Evolutionary conservation across 2,329 filamentous ascomycete species (phyloP).

Genomic region (Trichoderma koningiopsis): DNA sequence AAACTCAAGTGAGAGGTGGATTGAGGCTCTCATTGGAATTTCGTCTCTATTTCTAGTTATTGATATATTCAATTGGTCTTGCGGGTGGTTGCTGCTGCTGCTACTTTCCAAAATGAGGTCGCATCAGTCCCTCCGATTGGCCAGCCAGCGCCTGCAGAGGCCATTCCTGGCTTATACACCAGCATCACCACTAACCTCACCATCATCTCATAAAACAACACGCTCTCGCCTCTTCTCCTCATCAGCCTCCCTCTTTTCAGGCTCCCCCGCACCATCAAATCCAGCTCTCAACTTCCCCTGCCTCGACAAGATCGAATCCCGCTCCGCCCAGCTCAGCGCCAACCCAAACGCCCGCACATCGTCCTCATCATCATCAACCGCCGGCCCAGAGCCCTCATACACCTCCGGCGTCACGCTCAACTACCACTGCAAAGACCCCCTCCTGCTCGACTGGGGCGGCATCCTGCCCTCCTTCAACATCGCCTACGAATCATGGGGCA

Average conservation of each 20-base stretch:
- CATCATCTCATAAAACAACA: conserved; percentile 32
- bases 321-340: conserved; percentile 72
- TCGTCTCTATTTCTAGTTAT: background rate
- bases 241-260: conserved; percentile 32
- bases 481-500: conserved; percentile 92
- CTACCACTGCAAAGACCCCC: conserved; percentile 72
- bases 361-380: conserved; percentile 48
- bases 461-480: conserved; percentile 86
- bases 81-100: background rate
- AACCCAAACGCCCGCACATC: conserved; percentile 41
- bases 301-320: conserved; percentile 79
- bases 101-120: conserved; percentile 24
- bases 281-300: conserved; percentile 89
- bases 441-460: conserved; percentile 93
- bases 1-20: background rate
- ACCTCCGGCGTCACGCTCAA: conserved; percentile 81
- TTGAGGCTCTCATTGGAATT: background rate
- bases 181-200: conserved; percentile 21
- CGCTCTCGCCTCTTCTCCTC: conserved; percentile 29
- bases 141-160: conserved; percentile 24
- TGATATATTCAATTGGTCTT: background rate
- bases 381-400: conserved; percentile 89
- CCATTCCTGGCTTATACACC: conserved; percentile 35
- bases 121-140: conserved; percentile 21
- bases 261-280: conserved; percentile 60